phyloP scores from a whole-genome alignment of 1,284 basidiomycete species.

The Puccinia horiana region DNA sequence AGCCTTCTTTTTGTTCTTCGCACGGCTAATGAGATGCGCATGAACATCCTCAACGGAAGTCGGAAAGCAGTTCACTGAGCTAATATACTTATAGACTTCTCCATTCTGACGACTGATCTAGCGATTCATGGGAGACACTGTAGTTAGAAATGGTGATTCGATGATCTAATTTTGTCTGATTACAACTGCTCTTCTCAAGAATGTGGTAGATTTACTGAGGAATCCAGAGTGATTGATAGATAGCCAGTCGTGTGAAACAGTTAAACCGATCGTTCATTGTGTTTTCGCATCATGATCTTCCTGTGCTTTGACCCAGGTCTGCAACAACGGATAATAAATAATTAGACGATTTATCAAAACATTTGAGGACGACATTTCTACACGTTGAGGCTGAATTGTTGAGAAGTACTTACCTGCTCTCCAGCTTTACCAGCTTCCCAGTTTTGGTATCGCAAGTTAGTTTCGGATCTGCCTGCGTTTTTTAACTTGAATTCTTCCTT shows the following conservation, averaged over 20 bases:
- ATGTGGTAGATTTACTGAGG: background rate
- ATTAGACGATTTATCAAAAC: background rate
- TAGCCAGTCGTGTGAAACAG: background rate
- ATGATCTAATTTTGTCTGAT: background rate
- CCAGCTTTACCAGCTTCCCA: conserved; percentile 47
- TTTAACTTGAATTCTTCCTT: conserved; percentile 36
- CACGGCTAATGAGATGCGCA: too few relatives aligned
- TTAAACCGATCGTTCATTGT: background rate
- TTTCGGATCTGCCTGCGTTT: conserved; percentile 8
- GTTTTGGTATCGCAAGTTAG: conserved; percentile 42
- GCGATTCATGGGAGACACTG: background rate
- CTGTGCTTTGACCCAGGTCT: conserved; percentile 46
- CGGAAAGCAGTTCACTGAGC: too few relatives aligned
- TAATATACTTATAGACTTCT: too few relatives aligned
- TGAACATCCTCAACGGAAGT: too few relatives aligned
- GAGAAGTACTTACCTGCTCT: conserved; percentile 29
- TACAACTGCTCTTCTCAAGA: background rate
- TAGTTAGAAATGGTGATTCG: background rate
- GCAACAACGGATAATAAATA: background rate
- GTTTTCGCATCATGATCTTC: conserved; percentile 29
- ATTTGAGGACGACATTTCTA: background rate
- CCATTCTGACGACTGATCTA: too few relatives aligned
- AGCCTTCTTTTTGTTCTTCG: too few relatives aligned
- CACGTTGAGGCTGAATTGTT: too few relatives aligned
- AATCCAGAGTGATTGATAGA: background rate